Evolutionary conservation across 2,329 filamentous ascomycete species (phyloP).

Genomic region (Cladophialophora immunda): DNA sequence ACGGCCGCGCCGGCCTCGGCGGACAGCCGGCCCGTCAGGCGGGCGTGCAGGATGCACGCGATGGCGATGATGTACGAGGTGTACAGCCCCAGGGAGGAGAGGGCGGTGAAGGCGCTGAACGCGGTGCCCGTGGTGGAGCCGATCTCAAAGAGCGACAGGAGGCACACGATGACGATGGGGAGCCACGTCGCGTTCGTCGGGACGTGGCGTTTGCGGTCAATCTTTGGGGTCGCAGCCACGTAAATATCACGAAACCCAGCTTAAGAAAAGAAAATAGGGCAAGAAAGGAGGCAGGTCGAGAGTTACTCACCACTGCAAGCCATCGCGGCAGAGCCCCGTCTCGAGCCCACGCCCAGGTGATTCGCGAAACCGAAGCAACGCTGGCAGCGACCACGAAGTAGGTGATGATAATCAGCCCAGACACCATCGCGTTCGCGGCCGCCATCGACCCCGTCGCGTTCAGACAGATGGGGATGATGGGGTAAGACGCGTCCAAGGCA

Average conservation of each 20-base stretch:
- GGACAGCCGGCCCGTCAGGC: constrained; percentile 44
- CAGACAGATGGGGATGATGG: constrained; percentile 55
- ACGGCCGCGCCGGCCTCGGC: constrained; percentile 28
- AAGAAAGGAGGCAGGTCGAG: neutral
- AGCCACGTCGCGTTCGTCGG: constrained; percentile 52
- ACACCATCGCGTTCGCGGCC: constrained; percentile 53
- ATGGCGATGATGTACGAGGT: constrained; percentile 53
- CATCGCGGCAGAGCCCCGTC: constrained; percentile 57
- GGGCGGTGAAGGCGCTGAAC: constrained; percentile 51
- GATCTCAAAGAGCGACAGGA: constrained; percentile 53
- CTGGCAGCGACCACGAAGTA: constrained; percentile 53
- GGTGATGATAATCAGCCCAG: constrained; percentile 49
- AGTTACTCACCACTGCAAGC: constrained; percentile 45
- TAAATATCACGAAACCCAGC: neutral
- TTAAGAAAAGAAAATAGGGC: neutral
- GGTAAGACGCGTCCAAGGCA: constrained; percentile 47
- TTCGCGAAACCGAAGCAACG: constrained; percentile 57
- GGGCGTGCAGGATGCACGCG: constrained; percentile 37
- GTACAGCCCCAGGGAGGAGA: constrained; percentile 51
- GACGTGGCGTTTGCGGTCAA: constrained; percentile 47
- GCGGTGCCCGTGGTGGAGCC: constrained; percentile 47
- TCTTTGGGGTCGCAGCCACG: constrained; percentile 33
- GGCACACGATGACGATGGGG: constrained; percentile 46
- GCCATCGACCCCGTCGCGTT: constrained; percentile 51
- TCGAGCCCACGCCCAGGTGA: constrained; percentile 60